Evolutionary conservation across 306 rosid genomes (phyloP).

Genomic region (Astragalus glycyphyllos): DNA sequence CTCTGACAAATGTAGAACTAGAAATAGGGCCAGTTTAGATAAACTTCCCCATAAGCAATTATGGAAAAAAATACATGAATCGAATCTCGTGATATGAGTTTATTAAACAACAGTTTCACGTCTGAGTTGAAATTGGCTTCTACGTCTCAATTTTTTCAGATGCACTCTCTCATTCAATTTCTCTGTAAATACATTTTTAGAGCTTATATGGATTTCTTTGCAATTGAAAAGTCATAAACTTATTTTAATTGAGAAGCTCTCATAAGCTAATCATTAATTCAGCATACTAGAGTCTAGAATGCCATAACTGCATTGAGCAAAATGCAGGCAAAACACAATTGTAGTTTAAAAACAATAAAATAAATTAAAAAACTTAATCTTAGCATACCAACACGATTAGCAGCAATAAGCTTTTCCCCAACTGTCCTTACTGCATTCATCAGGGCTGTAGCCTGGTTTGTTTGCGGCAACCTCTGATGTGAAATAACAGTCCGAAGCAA

Average conservation of each 20-base stretch:
- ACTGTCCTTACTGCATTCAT: constrained; percentile 83
- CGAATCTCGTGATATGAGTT: no score
- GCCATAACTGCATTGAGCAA: neutral
- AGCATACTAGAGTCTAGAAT: neutral
- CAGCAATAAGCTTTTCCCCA: constrained; percentile 94
- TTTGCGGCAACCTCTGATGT: constrained; percentile 79
- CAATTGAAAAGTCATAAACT: neutral
- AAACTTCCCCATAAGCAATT: neutral
- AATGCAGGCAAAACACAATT: constrained; percentile 1
- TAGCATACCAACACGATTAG: constrained; percentile 86
- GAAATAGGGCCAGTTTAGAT: constrained; percentile 1
- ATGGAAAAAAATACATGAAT: neutral
- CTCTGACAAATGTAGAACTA: constrained; percentile 20
- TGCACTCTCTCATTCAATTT: no score
- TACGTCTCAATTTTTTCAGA: neutral
- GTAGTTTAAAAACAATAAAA: no score
- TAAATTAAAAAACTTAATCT: neutral
- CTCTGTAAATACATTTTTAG: no score
- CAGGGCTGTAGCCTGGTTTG: constrained; percentile 82
- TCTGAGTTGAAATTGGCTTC: constrained; percentile 1
- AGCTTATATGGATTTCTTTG: neutral
- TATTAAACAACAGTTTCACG: no score
- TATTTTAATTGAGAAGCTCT: neutral
- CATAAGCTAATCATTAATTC: neutral
- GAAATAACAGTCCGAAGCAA: constrained; percentile 87